Base-by-base conservation (phyloP, 805 yeast species). In the Wickerhamomyces queroliae region DNA sequence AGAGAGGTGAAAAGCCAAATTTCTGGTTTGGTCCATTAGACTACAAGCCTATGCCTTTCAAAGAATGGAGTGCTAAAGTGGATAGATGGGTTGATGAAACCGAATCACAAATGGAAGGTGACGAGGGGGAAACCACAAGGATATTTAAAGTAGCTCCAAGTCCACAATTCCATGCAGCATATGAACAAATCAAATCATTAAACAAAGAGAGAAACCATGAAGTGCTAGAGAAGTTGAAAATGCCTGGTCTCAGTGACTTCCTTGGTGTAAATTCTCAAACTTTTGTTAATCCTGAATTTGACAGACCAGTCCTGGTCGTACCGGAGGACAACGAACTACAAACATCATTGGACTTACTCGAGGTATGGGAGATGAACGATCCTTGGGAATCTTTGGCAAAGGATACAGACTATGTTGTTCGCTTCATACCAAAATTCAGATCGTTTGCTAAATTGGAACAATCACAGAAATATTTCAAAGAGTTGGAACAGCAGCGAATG, bases 21-120 rank as follows among this genome's bases (percentile, higher is more conserved):
- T 64, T 68, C 59, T 83, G 89, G 89, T 78, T 73, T 55, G 90
- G 90, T 0, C 86, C 87, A 5, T 58, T 66, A 44, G 70, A 71
- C 29, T 72, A 69, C 55, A 64, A 60, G 32, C 83, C 88, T 4
- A 73, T 80, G 60, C 39, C 59, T 10, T 64, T 66, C 20, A 47
- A 56, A 9, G 77, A 67, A 26, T 68, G 61, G 61, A 50, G 43
- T 26, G 34, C 24, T 7, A 47, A 46, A 40, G 47, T 54, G 19
- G 58, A 53, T 22, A 10, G 32, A 2, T 55, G 59, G 59, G 48
- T 54, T 22, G 13, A 46, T 29, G 46, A 52, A 1, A 44, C 50
- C 12, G 56, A 50, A 35, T 40, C 38, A 1, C 40, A 40, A 15
- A 5, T 44, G 2, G 48, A 45, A 9, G 28, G 41, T 3, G 44